Base-by-base conservation (phyloP, 2,329 filamentous ascomycete species). In the Paraphoma sp. region DNA sequence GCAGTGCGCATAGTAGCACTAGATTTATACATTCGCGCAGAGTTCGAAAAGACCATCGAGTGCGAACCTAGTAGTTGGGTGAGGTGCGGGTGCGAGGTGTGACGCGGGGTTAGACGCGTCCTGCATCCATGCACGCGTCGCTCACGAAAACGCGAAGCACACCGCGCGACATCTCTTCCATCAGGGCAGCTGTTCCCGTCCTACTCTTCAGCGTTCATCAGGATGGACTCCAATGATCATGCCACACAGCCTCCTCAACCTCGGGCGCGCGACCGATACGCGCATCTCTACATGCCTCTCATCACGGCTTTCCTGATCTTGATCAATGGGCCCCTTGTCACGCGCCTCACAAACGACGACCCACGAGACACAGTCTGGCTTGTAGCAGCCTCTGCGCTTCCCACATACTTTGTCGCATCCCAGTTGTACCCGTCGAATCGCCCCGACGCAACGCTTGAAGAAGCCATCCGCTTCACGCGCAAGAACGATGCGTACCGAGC, bases 241-340 rank as follows among this genome's bases (percentile, higher is more conserved):
- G 14, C 3, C 6, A 6, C 33, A 7, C 9, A 10, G 6, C 33
- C 33, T 10, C 9, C 33, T 2, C 33, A 2, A 4, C 40, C n/a
- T 17, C 11, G 40, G 8, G 16, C 40, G n/a, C 40, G 42, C 41
- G 28, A 51, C 12, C 29, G 14, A 51, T 60, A 59, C 45, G 57
- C 52, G 9, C 62, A 65, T 45, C 59, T 69, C 38, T 63, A 64
- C 54, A 18, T 64, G 28, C 63, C 65, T 16, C 28, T 67, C 29
- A 51, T 63, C 6, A 63, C 48, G 28, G 45, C 53, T 11, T 14
- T 58, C 23, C 36, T 58, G 2, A 49, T 59, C 14, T 30, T 60
- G 31, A 55, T 38, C 16, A 41, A 52, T 6, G 52, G 52, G 12
- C 29, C 41, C 12, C 50, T 48, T 10, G 51, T 59, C 8, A n/a